These are phyloP conservation scores for Boletus mariae DNA, from an alignment of 1,284 basidiomycete genomes.

Conservation along the genomic window DNA sequence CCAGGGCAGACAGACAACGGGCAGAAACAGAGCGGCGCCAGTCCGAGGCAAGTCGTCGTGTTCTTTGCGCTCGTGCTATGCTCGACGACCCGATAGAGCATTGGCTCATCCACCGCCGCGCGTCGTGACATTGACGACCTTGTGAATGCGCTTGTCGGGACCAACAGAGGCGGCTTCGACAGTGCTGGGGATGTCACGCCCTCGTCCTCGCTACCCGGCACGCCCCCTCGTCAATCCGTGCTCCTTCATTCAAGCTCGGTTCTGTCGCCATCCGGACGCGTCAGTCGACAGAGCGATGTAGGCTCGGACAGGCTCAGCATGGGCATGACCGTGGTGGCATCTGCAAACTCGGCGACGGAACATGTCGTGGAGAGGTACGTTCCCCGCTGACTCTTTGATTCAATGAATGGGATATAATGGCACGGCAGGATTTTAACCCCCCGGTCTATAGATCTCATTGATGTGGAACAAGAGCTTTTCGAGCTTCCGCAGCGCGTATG, in stretches of 20 bases:
- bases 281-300: conserved; percentile 65
- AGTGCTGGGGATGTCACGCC: conserved; percentile 57
- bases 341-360: conserved; percentile 56
- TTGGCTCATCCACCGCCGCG: conserved; percentile 35
- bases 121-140: conserved; percentile 68
- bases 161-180: conserved; percentile 39
- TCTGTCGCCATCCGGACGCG: conserved; percentile 51
- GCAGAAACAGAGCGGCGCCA: conserved; percentile 53
- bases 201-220: conserved; percentile 66
- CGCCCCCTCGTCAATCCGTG: conserved; percentile 50
- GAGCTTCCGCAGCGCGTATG: conserved; percentile 83
- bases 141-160: conserved; percentile 52
- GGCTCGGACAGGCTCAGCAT: conserved; percentile 48
- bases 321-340: conserved; percentile 46
- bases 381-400: background rate
- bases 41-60: conserved; percentile 37
- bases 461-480: conserved; percentile 84
- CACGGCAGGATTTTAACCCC: conserved; percentile 56
- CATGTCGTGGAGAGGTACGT: conserved; percentile 63
- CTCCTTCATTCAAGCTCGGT: conserved; percentile 44
- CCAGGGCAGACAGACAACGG: conserved; percentile 64
- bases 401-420: background rate
- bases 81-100: conserved; percentile 18
- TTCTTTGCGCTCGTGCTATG: background rate
- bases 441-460: conserved; percentile 69